phyloP scores from a whole-genome alignment of 139 green algal species.

The Spirogloea muscicola region DNA sequence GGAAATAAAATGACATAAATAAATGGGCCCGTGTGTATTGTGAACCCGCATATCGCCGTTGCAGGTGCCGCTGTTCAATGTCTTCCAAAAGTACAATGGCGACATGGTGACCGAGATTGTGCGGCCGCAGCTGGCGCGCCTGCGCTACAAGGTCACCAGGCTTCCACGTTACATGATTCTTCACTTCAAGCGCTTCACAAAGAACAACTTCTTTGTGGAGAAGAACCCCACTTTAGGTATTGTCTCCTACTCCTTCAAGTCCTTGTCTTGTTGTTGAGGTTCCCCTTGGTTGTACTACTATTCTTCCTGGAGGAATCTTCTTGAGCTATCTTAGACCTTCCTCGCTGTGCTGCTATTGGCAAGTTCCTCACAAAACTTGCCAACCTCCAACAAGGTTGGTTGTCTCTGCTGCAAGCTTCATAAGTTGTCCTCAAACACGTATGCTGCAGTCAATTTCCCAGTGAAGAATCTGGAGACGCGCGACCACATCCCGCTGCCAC shows the following conservation, averaged over 20 bases:
- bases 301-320: too few species aligned
- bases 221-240: slow-evolving; percentile 92
- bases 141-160: slow-evolving; percentile 70
- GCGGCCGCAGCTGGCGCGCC: slow-evolving; percentile 58
- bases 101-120: slow-evolving; percentile 60
- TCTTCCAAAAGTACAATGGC: slow-evolving; percentile 93
- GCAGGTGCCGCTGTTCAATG: slow-evolving; percentile 54
- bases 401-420: too few species aligned
- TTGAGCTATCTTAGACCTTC: too few species aligned
- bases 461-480: slow-evolving; percentile 85
- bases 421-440: too few species aligned
- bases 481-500: slow-evolving; percentile 65
- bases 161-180: slow-evolving; percentile 80
- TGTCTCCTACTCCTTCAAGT: background rate
- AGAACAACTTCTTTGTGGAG: slow-evolving; percentile 88
- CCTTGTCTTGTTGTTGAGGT: background rate
- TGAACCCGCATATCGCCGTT: too few species aligned
- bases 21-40: too few species aligned
- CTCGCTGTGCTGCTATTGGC: too few species aligned
- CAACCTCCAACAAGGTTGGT: too few species aligned
- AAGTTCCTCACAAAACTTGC: too few species aligned
- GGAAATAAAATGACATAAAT: too few species aligned
- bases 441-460: slow-evolving; percentile 90
- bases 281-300: background rate
- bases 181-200: slow-evolving; percentile 88